These are phyloP conservation scores for Ichthyophthirius multifiliis DNA, from an alignment of 169 alveolate genomes.

Conservation along the genomic window DNA sequence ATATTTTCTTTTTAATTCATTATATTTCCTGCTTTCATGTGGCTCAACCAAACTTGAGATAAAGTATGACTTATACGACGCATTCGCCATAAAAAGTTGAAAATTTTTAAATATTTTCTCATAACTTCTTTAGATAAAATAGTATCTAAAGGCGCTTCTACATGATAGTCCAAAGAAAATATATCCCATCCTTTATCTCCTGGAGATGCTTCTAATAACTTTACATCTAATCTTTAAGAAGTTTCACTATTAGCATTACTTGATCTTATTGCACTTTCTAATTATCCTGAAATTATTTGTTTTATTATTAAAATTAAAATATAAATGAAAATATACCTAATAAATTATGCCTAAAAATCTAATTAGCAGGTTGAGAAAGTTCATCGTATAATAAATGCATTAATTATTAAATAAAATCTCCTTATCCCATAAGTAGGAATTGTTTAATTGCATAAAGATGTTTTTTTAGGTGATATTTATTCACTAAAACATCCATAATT, in stretches of 20 bases:
- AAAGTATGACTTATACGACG: constrained; percentile 74
- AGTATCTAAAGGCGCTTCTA: constrained; percentile 74
- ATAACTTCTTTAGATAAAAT: constrained; percentile 68
- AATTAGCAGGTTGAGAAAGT: constrained; percentile 68
- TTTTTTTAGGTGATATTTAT: constrained; percentile 56
- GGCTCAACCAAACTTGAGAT: constrained; percentile 51
- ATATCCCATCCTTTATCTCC: constrained; percentile 88
- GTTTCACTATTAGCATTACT: constrained; percentile 45
- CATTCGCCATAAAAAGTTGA: constrained; percentile 79
- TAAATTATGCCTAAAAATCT: constrained; percentile 71
- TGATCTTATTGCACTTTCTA: not conserved
- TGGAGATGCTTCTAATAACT: constrained; percentile 65
- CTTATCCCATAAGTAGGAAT: constrained; percentile 79
- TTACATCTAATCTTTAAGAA: constrained; percentile 64
- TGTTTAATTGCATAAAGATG: constrained; percentile 68
- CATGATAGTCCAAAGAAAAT: constrained; percentile 79
- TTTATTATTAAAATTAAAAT: not conserved
- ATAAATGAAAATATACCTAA: constrained; percentile 29
- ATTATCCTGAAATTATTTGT: not conserved
- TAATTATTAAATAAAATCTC: constrained; percentile 78
- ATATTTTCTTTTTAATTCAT: constrained; percentile 38
- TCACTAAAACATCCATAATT: constrained; percentile 42
- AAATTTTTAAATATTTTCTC: constrained; percentile 68
- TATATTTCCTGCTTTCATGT: constrained; percentile 35
- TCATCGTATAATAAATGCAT: constrained; percentile 79